Evolutionary conservation across 1,139 yeast species (phyloP).

Genomic region (Pichia kudriavzevii): DNA sequence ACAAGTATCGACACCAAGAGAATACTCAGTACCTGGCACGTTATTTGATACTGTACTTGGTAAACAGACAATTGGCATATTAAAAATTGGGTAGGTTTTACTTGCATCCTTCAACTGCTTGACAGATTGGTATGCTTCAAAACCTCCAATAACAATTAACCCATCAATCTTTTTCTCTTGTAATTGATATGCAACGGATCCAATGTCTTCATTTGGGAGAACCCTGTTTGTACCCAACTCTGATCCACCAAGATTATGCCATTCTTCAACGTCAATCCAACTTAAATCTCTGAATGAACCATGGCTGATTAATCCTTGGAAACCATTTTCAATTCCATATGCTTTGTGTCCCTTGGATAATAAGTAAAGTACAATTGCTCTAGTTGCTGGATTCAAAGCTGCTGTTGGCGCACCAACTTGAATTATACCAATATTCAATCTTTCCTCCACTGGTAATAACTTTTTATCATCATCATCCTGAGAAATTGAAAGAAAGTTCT

Average conservation of each 20-base stretch:
- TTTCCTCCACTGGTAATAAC: constrained; percentile 40
- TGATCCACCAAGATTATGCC: constrained; percentile 91
- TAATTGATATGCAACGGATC: constrained; percentile 83
- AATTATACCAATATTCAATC: constrained; percentile 68
- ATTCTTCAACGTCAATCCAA: constrained; percentile 85
- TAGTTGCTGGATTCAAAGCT: constrained; percentile 87
- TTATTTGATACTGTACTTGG: constrained; percentile 98
- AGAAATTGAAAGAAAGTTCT: constrained; percentile 61
- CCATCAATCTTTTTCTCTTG: constrained; percentile 84
- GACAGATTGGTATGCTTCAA: constrained; percentile 83
- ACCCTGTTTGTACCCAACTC: constrained; percentile 92
- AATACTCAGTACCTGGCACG: constrained; percentile 95
- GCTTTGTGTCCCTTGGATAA: constrained; percentile 85
- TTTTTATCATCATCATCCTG: constrained; percentile 56
- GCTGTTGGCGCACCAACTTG: constrained; percentile 98
- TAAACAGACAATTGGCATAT: constrained; percentile 86
- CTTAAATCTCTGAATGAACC: constrained; percentile 65
- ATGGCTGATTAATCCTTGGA: constrained; percentile 78
- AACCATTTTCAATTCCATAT: constrained; percentile 85
- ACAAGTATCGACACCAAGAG: constrained; percentile 91
- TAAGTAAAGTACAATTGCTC: constrained; percentile 88
- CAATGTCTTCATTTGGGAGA: constrained; percentile 74
- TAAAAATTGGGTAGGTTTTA: constrained; percentile 73
- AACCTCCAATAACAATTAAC: constrained; percentile 85
- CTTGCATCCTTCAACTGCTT: constrained; percentile 73